Conservation (phyloP, 2,329 filamentous ascomycete species). For the Knoxdaviesia capensis region DNA sequence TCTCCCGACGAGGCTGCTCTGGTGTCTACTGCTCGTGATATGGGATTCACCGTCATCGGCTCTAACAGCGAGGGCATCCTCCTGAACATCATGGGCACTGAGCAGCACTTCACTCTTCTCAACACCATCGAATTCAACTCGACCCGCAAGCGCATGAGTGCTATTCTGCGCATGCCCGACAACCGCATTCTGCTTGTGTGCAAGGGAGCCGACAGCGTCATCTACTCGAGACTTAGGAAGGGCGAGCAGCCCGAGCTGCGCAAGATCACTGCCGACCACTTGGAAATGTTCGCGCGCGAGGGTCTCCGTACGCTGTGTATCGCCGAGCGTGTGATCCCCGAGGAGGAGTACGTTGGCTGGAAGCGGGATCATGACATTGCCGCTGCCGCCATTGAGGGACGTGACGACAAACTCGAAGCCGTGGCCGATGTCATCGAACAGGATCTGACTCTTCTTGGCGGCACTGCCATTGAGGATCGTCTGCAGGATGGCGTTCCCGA, state of each 20-base stretch:
- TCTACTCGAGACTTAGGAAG: constrained; percentile 73
- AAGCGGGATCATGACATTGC: constrained; percentile 74
- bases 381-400: constrained; percentile 61
- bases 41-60: constrained; percentile 83
- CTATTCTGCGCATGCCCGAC: constrained; percentile 87
- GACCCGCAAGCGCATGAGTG: constrained; percentile 83
- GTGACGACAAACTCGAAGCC: constrained; percentile 82
- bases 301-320: constrained; percentile 86
- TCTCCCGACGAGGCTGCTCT: constrained; percentile 92
- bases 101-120: constrained; percentile 67
- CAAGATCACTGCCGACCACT: constrained; percentile 68
- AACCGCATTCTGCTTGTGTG: constrained; percentile 80
- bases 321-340: constrained; percentile 80
- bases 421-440: constrained; percentile 84
- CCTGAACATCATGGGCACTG: constrained; percentile 70
- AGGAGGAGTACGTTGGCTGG: constrained; percentile 72
- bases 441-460: constrained; percentile 70
- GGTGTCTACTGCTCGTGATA: constrained; percentile 83
- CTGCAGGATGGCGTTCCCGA: constrained; percentile 94
- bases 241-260: constrained; percentile 76
- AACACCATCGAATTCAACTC: constrained; percentile 98
- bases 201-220: constrained; percentile 94
- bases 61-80: constrained; percentile 62
- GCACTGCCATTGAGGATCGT: constrained; percentile 92
- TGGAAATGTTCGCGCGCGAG: constrained; percentile 93